A percentile compares a stretch with the other conserved stretches of the same genome.
phyloP scores from a whole-genome alignment of 257 asterid species.

The Anisodus acutangulus region DNA sequence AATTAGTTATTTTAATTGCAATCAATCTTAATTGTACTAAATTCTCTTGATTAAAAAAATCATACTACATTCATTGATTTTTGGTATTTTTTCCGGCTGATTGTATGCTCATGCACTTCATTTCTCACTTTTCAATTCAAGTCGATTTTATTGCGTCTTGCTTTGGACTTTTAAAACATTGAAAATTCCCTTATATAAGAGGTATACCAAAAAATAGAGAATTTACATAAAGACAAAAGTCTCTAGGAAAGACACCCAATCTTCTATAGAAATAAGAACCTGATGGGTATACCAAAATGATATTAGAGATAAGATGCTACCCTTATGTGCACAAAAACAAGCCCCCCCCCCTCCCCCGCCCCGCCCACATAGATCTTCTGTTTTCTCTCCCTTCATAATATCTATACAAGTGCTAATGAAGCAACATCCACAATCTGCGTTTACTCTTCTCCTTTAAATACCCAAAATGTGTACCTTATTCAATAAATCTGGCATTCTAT shows the following conservation, averaged over 20 bases:
- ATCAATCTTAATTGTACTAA: background rate
- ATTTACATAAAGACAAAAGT: conserved; percentile 7
- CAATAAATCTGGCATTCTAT: background rate
- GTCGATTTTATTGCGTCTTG: background rate
- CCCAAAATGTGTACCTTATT: background rate
- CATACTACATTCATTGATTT: background rate
- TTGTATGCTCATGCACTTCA: conserved; percentile 7
- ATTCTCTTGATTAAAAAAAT: background rate
- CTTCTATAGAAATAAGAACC: background rate
- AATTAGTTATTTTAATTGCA: conserved; percentile 1
- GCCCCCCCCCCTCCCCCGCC: background rate
- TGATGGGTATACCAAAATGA: background rate
- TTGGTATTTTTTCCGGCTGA: background rate
- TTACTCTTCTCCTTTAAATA: background rate
- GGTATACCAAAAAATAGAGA: background rate
- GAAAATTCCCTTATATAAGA: background rate
- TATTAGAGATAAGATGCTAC: background rate
- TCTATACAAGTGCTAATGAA: background rate
- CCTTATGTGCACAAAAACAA: background rate
- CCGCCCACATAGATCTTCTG: background rate
- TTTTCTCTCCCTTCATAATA: background rate
- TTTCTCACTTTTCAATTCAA: background rate
- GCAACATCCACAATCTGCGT: background rate
- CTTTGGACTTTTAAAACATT: background rate
- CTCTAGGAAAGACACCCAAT: background rate